A percentile compares a stretch with the other conserved stretches of the same genome.
Conservation (phyloP, 805 yeast genomes). For the Phaffomyces opuntiae region DNA sequence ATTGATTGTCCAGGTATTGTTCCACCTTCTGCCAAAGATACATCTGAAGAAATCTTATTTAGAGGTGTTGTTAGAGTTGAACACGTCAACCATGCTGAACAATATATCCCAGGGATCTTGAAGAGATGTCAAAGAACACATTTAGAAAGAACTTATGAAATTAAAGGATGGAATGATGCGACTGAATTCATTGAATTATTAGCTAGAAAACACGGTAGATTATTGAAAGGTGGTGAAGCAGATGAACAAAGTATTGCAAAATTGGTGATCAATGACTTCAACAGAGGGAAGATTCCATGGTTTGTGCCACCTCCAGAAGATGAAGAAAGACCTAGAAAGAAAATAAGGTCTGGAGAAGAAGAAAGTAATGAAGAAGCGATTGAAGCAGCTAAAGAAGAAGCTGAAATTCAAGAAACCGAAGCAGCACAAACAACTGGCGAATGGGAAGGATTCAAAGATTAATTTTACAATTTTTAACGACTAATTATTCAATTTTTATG, state of each 20-base stretch:
- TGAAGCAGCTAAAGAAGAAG: conserved; percentile 7
- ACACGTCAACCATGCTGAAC: conserved; percentile 92
- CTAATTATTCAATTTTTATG: neutral
- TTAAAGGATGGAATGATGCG: conserved; percentile 78
- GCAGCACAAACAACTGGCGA: conserved; percentile 8
- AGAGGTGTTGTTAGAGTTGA: conserved; percentile 99
- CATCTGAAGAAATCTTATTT: conserved; percentile 86
- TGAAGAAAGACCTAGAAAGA: conserved; percentile 33
- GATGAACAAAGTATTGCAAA: conserved; percentile 92
- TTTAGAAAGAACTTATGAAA: conserved; percentile 91
- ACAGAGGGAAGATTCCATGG: conserved; percentile 98
- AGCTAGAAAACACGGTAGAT: conserved; percentile 89
- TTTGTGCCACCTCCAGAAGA: conserved; percentile 89
- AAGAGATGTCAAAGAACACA: conserved; percentile 82
- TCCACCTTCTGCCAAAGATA: conserved; percentile 86
- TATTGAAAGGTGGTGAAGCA: conserved; percentile 96
- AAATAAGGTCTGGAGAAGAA: conserved; percentile 22
- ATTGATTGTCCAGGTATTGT: conserved; percentile 99
- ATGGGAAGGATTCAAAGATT: conserved; percentile 9
- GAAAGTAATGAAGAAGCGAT: conserved; percentile 7
- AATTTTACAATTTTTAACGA: conserved; percentile 1
- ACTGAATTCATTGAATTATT: conserved; percentile 82
- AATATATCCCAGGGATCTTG: conserved; percentile 82
- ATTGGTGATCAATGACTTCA: conserved; percentile 86
- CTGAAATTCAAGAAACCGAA: conserved; percentile 3